Evolutionary conservation across 176 grass and related monocot genomes (phyloP), one percentile per base, ranked within the genome.

Genomic region (Poa annua): DNA sequence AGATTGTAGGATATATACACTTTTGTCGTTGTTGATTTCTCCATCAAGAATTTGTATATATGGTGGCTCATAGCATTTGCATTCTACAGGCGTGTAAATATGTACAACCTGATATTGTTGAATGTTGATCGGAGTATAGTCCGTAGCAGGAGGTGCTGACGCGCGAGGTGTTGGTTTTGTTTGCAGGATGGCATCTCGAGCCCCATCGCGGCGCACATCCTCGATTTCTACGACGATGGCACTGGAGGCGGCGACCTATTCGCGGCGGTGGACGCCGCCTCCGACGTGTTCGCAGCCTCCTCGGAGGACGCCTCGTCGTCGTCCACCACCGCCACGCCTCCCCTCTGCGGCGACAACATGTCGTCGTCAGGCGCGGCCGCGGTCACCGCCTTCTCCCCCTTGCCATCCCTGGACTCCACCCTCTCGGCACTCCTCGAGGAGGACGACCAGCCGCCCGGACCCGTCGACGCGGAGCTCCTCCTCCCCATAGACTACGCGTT

Each of bases 171-270:
- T 77, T 32, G 0, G 15, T 75, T 11, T 86, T 70, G 59, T 60
- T 78, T 81, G 75, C 88, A 97, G 94, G 94, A 97, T 44, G 94
- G 48, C 72, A 97, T 97, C 85, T 97, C 91, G 44, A 97, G 94
- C 76, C 91, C 91, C 57, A 90, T 94, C 16, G 91, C 85, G 3
- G 89, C 77, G 13, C 89, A 91, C 67, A 83, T 97, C 75, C 36
- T 94, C 1, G 91, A 93, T 45, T 94, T 97, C 79, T 94, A 85
- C 79, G 89, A 91, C 62, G 87, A 97, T 16, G 89, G 85, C 76
- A 6, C 66, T 29, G 80, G 76, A 14, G 84, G 76, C 8, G 84
- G 75, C 17, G 82, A 91, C 56, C 91, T 97, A 65, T 97, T 92
- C 80, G 39, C 89, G 16, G 74, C 86, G 24, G 84, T 88, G 29